Conservation (phyloP, 495 filamentous ascomycete species). For the Tuber aestivum region DNA sequence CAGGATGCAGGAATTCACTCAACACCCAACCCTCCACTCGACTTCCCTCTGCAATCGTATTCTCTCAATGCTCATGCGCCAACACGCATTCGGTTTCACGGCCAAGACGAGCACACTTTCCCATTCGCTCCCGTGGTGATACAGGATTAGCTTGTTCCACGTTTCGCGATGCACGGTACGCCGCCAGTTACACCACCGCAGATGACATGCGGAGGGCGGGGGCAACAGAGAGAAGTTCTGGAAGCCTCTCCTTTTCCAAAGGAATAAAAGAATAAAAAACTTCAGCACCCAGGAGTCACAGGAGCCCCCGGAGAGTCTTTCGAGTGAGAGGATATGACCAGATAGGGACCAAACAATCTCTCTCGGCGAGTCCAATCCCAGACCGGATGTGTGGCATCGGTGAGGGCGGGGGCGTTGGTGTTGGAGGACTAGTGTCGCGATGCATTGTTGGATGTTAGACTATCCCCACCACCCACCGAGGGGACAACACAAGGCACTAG, state of each 20-base stretch:
- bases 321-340: background rate
- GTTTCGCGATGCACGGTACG: background rate
- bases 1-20: background rate
- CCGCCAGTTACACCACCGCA: background rate
- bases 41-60: background rate
- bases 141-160: background rate
- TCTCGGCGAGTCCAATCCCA: too few species aligned
- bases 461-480: too few species aligned
- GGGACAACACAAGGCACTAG: too few species aligned
- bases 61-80: background rate
- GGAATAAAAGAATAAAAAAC: background rate
- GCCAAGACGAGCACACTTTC: background rate
- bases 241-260: background rate
- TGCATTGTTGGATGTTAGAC: too few species aligned
- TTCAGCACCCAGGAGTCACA: background rate
- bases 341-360: too few species aligned
- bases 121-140: background rate
- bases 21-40: background rate
- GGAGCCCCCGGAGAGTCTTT: background rate
- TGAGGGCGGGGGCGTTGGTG: too few species aligned
- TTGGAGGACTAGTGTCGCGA: too few species aligned
- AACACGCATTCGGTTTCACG: background rate
- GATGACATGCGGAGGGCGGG: background rate
- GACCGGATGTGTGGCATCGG: too few species aligned
- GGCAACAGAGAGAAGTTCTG: background rate